A percentile compares a stretch with the other conserved stretches of the same genome.
These are phyloP conservation scores for Termitomyces sp. DNA, from an alignment of 768 basidiomycete species.

Conservation along the genomic window DNA sequence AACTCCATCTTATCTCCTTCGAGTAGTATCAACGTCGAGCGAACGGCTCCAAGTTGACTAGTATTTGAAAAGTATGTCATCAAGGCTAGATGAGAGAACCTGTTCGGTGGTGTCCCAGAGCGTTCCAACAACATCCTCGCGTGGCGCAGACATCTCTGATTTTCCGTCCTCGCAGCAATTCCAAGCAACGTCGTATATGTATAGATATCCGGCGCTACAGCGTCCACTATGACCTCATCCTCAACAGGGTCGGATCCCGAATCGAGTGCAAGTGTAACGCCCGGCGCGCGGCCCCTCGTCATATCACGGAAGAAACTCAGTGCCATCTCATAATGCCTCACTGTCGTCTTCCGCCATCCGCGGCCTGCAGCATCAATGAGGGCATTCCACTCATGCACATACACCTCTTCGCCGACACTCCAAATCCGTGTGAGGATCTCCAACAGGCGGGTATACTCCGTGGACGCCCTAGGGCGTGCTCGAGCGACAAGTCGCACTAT, in stretches of 20 bases:
- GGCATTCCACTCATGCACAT: slow-evolving; percentile 74
- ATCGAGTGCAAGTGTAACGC: slow-evolving; percentile 24
- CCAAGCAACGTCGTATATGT: slow-evolving; percentile 68
- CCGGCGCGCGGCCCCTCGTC: slow-evolving; percentile 42
- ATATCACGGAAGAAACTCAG: slow-evolving; percentile 62
- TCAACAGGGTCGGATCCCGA: slow-evolving; percentile 11
- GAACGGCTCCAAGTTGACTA: slow-evolving; percentile 48
- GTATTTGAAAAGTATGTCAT: slow-evolving; percentile 51
- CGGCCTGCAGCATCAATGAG: slow-evolving; percentile 66
- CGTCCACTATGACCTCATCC: slow-evolving; percentile 9
- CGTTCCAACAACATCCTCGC: slow-evolving; percentile 50
- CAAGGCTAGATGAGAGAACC: slow-evolving; percentile 59
- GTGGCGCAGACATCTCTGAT: slow-evolving; percentile 40
- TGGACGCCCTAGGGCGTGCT: slow-evolving; percentile 52
- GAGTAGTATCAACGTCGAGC: slow-evolving; percentile 53
- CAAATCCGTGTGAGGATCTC: slow-evolving; percentile 61
- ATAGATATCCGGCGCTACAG: slow-evolving; percentile 54
- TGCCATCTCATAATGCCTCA: slow-evolving; percentile 57
- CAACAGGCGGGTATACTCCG: slow-evolving; percentile 61
- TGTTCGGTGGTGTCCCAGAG: slow-evolving; percentile 54
- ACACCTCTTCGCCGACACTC: slow-evolving; percentile 48
- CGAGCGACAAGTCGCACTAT: slow-evolving; percentile 57
- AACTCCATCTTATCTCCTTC: slow-evolving; percentile 45
- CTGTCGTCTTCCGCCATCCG: slow-evolving; percentile 56
- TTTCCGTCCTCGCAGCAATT: slow-evolving; percentile 54